Base-by-base conservation (phyloP, 208 protist species). In the Trypanosoma vivax region DNA sequence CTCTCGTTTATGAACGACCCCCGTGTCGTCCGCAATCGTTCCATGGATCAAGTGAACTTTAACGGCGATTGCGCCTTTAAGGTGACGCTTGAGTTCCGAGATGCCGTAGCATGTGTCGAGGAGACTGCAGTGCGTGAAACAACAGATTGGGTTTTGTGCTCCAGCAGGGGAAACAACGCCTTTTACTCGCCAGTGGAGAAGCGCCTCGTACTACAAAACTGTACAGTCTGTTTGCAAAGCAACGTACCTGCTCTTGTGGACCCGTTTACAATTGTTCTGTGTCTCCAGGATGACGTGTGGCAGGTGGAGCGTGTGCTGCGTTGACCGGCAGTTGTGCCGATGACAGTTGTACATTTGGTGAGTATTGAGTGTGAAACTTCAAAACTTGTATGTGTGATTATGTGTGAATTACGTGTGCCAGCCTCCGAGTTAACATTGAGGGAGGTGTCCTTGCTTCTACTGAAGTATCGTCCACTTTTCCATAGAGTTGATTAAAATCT, bases 71-170 rank as follows among this genome's bases (percentile, higher is more conserved):
- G 60, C 42, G 55, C 75, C 37, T 88, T 88, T 45, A 88, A 88
- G 49, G 68, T 77, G 18, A 88, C 80, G n/a, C 49, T 88, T 6
- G 73, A 89, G 41, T 85, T 89, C 40, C 21, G 69, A 0, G 71
- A 83, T 57, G 66, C 51, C 18, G 65, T 90, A 48, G 45, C 53
- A 34, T 90, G 83, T 51, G 59, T 77, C 3, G 66, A 71, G 30
- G 77, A 83, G 38, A 90, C 73, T 2, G 83, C 83, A 13, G 83
- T 90, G 58, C 83, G 83, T 16, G 83, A 90, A 56, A 79, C 56
- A 2, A 90, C 83, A 3, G 83, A 90, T 41, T 90, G 83, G 79
- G 67, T 87, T 47, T 59, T 90, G 25, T 82, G 77, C 55, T 73
- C 60, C 30, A 87, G 83, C 45, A 51, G 57, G 9, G 83, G 74